A percentile compares a stretch with the other conserved stretches of the same genome.
phyloP scores from a whole-genome alignment of 2,329 filamentous ascomycete genomes.

The Verticillium nubilum region DNA sequence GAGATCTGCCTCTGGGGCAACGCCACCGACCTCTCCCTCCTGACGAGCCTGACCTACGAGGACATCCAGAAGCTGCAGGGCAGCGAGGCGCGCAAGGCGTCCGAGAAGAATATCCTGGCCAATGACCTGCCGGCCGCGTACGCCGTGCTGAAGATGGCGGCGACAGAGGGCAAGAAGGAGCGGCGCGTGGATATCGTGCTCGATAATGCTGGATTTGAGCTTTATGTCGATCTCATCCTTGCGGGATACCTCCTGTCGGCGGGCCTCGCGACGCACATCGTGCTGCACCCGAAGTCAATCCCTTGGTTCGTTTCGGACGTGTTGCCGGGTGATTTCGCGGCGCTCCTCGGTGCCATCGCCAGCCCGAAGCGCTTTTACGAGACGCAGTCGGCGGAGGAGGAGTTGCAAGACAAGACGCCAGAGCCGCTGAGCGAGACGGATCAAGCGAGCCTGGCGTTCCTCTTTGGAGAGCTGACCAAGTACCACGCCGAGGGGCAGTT shows the following conservation, averaged over 20 bases:
- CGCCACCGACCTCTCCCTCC: slow-evolving; percentile 85
- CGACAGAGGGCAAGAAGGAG: slow-evolving; percentile 57
- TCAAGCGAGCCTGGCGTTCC: slow-evolving; percentile 59
- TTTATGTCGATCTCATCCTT: slow-evolving; percentile 90
- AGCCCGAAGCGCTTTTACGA: slow-evolving; percentile 76
- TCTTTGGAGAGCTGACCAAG: slow-evolving; percentile 76
- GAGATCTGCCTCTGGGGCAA: slow-evolving; percentile 98
- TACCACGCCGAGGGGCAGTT: slow-evolving; percentile 82
- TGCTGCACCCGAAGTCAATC: slow-evolving; percentile 89
- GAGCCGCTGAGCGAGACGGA: slow-evolving; percentile 63
- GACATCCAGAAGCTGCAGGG: slow-evolving; percentile 97
- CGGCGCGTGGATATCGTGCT: slow-evolving; percentile 89
- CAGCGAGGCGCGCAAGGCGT: slow-evolving; percentile 74
- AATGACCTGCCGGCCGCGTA: slow-evolving; percentile 79
- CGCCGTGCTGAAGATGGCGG: slow-evolving; percentile 58
- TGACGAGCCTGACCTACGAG: slow-evolving; percentile 87
- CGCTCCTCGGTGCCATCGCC: slow-evolving; percentile 75
- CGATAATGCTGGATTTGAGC: slow-evolving; percentile 95
- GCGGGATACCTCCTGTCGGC: slow-evolving; percentile 84
- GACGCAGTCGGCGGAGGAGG: slow-evolving; percentile 63
- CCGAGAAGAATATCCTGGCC: slow-evolving; percentile 85
- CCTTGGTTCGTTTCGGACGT: slow-evolving; percentile 99
- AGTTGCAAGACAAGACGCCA: slow-evolving; percentile 49
- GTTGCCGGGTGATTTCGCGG: slow-evolving; percentile 75
- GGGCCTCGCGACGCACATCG: slow-evolving; percentile 77